Evolutionary conservation across 768 basidiomycete genomes (phyloP).

Genomic region (Collybia sordida): DNA sequence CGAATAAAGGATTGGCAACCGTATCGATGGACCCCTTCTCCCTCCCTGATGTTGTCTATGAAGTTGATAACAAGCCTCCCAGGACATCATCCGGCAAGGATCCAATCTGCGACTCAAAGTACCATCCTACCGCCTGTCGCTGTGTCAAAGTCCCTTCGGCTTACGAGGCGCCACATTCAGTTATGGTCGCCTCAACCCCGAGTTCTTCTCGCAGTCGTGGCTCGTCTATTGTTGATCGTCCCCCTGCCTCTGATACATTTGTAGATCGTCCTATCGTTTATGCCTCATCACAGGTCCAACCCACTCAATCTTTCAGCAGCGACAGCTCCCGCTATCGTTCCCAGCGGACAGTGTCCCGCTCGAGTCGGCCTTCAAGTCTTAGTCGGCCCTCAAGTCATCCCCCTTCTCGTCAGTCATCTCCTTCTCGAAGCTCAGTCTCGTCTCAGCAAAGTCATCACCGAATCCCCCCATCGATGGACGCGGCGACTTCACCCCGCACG

Average conservation of each 20-base stretch:
- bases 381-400: not conserved
- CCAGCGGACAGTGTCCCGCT: conserved; percentile 16
- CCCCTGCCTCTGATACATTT: conserved; percentile 1
- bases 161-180: conserved; percentile 1
- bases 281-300: conserved; percentile 12
- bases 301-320: not conserved
- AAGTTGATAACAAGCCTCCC: conserved; percentile 8
- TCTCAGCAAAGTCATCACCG: conserved; percentile 1
- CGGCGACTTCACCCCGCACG: not conserved
- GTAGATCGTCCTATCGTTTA: conserved; percentile 7
- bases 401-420: conserved; percentile 1
- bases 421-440: not conserved
- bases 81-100: conserved; percentile 2
- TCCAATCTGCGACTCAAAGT: conserved; percentile 19
- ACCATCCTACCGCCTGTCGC: conserved; percentile 19
- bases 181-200: conserved; percentile 1
- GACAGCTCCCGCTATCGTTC: conserved; percentile 1
- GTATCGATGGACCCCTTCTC: conserved; percentile 24
- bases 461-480: conserved; percentile 1
- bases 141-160: conserved; percentile 7
- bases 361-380: conserved; percentile 1
- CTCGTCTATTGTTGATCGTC: not conserved
- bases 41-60: conserved; percentile 37
- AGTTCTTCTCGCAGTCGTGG: conserved; percentile 9
- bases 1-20: conserved; percentile 28